A percentile compares a stretch with the other conserved stretches of the same genome.
phyloP scores from a whole-genome alignment of 2,329 filamentous ascomycete genomes.

The Podosphaera xanthii region DNA sequence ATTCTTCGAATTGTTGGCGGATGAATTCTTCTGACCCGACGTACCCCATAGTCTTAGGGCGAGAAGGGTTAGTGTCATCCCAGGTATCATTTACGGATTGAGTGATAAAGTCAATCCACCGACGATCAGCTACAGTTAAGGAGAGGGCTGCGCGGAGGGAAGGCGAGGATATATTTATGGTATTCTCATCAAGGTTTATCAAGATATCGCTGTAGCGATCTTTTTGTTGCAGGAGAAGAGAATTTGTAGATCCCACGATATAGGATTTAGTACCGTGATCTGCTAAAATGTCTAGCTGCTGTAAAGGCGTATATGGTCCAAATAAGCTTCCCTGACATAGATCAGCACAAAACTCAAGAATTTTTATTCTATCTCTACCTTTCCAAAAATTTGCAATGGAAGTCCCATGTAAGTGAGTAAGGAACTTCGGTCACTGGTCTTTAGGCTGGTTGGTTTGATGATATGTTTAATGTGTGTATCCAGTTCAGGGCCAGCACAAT shows the following conservation, averaged over 20 bases:
- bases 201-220: conserved; percentile 92
- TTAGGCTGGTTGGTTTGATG: conserved; percentile 58
- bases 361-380: conserved; percentile 24
- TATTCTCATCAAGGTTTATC: conserved; percentile 82
- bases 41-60: conserved; percentile 88
- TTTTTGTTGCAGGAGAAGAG: conserved; percentile 74
- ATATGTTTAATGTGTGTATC: conserved; percentile 59
- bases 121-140: conserved; percentile 66
- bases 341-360: conserved; percentile 2
- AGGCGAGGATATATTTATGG: conserved; percentile 60
- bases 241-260: conserved; percentile 92
- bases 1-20: conserved; percentile 88
- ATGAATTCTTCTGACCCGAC: conserved; percentile 95
- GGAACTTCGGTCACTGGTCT: conserved; percentile 77
- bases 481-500: conserved; percentile 85
- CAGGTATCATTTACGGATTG: conserved; percentile 89
- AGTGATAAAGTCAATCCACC: conserved; percentile 92
- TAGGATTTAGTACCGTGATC: conserved; percentile 93
- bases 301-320: conserved; percentile 85
- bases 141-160: conserved; percentile 53
- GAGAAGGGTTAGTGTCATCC: conserved; percentile 73
- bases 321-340: conserved; percentile 58
- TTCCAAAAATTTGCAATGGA: conserved; percentile 85
- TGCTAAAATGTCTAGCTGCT: conserved; percentile 82
- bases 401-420: conserved; percentile 85